Evolutionary conservation across 1,284 basidiomycete genomes (phyloP).

Genomic region (Inonotus hispidus): DNA sequence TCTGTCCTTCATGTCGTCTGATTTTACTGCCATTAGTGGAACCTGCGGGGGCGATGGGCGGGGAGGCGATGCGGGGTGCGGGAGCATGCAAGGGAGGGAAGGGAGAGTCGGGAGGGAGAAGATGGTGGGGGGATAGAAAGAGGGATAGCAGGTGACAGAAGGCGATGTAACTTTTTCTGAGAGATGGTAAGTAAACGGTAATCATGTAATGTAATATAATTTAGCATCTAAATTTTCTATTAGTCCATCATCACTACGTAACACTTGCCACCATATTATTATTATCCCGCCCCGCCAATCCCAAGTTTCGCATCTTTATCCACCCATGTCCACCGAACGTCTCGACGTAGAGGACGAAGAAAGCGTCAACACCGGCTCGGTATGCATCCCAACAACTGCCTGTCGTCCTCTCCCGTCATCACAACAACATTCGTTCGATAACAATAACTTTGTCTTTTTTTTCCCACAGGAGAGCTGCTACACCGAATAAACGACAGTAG

Average conservation of each 20-base stretch:
- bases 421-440: neutral
- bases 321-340: slow-evolving; percentile 6
- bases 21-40: slow-evolving; percentile 19
- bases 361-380: slow-evolving; percentile 17
- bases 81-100: slow-evolving; percentile 23
- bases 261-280: neutral
- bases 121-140: slow-evolving; percentile 23
- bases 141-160: slow-evolving; percentile 17
- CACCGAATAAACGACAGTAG: slow-evolving; percentile 6
- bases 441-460: neutral
- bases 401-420: neutral
- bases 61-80: slow-evolving; percentile 21
- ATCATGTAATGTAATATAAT: slow-evolving; percentile 18
- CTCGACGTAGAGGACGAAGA: slow-evolving; percentile 23
- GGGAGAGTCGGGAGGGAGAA: slow-evolving; percentile 19
- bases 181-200: neutral
- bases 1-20: slow-evolving; percentile 39
- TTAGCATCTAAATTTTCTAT: slow-evolving; percentile 18
- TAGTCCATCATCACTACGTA: neutral
- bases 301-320: neutral
- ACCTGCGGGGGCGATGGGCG: slow-evolving; percentile 26
- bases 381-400: slow-evolving; percentile 3
- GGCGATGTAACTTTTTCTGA: slow-evolving; percentile 18
- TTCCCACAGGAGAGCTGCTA: slow-evolving; percentile 16
- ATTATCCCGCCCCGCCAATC: neutral